These are phyloP conservation scores for Paramecium sonneborni DNA, from an alignment of 73 alveolate genomes.

Conservation along the genomic window DNA sequence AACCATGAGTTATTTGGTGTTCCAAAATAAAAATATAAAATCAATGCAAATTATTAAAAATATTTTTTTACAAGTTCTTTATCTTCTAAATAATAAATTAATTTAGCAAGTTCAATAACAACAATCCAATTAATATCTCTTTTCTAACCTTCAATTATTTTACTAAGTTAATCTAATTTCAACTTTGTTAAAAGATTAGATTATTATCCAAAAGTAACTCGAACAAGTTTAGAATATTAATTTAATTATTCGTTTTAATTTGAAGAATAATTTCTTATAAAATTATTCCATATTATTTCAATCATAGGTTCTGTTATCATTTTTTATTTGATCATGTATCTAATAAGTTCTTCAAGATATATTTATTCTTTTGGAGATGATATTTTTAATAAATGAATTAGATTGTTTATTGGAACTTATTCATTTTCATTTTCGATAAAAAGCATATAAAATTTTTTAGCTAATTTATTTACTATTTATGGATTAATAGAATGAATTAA, in stretches of 20 bases:
- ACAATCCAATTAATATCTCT: background rate
- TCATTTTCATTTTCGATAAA: background rate
- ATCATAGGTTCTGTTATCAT: background rate
- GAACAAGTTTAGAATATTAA: background rate
- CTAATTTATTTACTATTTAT: background rate
- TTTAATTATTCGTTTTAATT: background rate
- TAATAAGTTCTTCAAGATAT: background rate
- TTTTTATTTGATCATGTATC: background rate
- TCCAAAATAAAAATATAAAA: background rate
- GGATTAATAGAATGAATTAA: background rate
- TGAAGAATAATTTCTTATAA: background rate
- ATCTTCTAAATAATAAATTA: background rate
- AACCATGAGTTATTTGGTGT: background rate
- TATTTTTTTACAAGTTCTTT: background rate
- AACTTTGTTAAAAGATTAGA: background rate
- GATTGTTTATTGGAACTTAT: background rate
- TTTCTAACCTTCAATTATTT: background rate
- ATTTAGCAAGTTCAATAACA: background rate
- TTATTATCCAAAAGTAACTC: background rate
- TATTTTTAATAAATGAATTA: background rate
- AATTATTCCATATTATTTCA: background rate
- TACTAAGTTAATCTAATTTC: background rate
- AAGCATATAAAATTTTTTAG: background rate
- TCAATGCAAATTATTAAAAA: background rate
- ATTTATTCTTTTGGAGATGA: background rate